A percentile compares a stretch with the other conserved stretches of the same genome.
Evolutionary conservation across 108 stramenopile genomes (phyloP).

Genomic region (Fragilariopsis cylindrus): DNA sequence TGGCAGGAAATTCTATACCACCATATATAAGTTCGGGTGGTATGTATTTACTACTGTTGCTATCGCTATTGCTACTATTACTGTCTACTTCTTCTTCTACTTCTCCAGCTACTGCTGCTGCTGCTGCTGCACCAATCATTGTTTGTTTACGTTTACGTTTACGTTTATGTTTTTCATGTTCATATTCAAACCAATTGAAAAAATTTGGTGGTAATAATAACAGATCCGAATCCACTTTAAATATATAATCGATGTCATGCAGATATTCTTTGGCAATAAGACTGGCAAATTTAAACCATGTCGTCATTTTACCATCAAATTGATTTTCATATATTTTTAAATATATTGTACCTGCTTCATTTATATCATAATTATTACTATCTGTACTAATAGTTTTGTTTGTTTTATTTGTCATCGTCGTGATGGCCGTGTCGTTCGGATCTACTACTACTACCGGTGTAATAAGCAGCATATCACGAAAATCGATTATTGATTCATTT

Average conservation of each 20-base stretch:
- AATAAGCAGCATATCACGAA: slow-evolving; percentile 10
- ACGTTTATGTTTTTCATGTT: background rate
- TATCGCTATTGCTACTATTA: background rate
- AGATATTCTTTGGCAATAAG: slow-evolving; percentile 17
- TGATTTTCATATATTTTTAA: slow-evolving; percentile 52
- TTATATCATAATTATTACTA: background rate
- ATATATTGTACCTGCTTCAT: slow-evolving; percentile 32
- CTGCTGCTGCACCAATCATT: background rate
- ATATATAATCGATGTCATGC: background rate
- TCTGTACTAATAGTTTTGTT: background rate
- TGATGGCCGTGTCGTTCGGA: background rate
- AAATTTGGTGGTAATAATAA: slow-evolving; percentile 32
- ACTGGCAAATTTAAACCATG: slow-evolving; percentile 42
- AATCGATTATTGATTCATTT: slow-evolving; percentile 2
- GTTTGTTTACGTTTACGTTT: background rate
- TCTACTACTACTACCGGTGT: background rate
- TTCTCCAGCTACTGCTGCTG: too few species aligned
- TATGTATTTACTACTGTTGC: background rate
- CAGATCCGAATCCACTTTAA: slow-evolving; percentile 41
- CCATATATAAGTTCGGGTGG: slow-evolving; percentile 1
- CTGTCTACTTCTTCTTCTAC: background rate
- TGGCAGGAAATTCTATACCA: slow-evolving; percentile 5
- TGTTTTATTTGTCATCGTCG: background rate
- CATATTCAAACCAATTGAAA: slow-evolving; percentile 17
- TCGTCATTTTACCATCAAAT: slow-evolving; percentile 43